Conservation (phyloP, 352 stramenopile genomes). For the Globisporangium paroecandrum region DNA sequence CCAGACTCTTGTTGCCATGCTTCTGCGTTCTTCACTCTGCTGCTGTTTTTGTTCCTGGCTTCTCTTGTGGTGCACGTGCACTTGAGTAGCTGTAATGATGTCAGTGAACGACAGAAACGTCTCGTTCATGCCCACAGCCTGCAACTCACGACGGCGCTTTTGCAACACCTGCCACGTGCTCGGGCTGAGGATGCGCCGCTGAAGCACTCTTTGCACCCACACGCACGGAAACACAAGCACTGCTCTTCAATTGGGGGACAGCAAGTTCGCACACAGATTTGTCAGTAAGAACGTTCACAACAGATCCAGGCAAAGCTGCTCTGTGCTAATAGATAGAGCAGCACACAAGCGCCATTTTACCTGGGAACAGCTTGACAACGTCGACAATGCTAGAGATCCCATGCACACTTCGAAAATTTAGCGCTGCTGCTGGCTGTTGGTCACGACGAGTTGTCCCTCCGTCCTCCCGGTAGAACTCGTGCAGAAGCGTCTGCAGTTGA, state of each 20-base stretch:
- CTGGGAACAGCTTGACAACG: conserved; percentile 52
- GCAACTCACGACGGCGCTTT: conserved; percentile 35
- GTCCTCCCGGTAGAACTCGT: conserved; percentile 22
- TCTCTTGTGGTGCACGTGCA: conserved; percentile 19
- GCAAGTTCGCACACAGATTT: neutral
- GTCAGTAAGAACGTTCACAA: neutral
- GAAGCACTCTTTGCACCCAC: conserved; percentile 53
- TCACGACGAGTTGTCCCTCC: neutral
- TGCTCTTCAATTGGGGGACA: conserved; percentile 16
- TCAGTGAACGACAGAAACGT: conserved; percentile 37
- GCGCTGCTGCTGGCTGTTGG: too few species aligned
- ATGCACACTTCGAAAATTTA: conserved; percentile 30
- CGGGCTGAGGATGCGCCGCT: conserved; percentile 39
- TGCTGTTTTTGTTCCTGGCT: neutral
- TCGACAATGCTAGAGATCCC: conserved; percentile 29
- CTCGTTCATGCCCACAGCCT: conserved; percentile 16
- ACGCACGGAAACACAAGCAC: conserved; percentile 62
- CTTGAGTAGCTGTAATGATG: conserved; percentile 33
- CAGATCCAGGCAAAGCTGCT: neutral
- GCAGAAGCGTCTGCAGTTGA: conserved; percentile 22
- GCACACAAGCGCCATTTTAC: conserved; percentile 17
- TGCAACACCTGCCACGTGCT: conserved; percentile 44
- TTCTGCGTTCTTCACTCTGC: neutral
- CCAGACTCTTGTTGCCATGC: neutral
- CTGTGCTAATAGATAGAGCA: neutral